Evolutionary conservation across 306 rosid genomes (phyloP).

Genomic region (Crataegus laevigata): DNA sequence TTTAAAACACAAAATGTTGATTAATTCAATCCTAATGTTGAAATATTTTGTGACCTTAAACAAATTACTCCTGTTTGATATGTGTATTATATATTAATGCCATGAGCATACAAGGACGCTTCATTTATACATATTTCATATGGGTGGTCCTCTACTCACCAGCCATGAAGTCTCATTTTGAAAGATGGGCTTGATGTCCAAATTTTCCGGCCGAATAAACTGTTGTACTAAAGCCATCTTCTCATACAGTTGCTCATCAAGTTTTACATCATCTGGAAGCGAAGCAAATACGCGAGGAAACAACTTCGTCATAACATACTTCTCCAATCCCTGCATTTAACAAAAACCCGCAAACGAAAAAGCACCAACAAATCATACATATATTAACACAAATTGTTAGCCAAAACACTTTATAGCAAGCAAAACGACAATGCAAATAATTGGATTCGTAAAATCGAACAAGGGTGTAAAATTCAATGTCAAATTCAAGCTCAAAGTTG

Average conservation of each 20-base stretch:
- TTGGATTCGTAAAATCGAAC: not conserved
- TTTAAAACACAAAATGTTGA: too few species aligned
- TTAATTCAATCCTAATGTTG: too few species aligned
- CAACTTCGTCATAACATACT: slow-evolving; percentile 98
- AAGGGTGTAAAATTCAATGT: not conserved
- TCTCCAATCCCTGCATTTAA: slow-evolving; percentile 87
- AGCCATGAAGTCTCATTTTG: slow-evolving; percentile 96
- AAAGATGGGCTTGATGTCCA: slow-evolving; percentile 74
- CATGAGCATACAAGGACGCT: not conserved
- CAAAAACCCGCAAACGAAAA: slow-evolving; percentile 14
- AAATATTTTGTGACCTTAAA: too few species aligned
- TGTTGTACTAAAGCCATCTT: slow-evolving; percentile 90
- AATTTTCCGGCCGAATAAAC: slow-evolving; percentile 83
- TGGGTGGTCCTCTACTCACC: slow-evolving; percentile 47
- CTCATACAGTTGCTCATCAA: slow-evolving; percentile 67
- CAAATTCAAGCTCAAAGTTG: not conserved
- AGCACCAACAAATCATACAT: slow-evolving; percentile 14
- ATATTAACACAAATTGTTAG: not conserved
- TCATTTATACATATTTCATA: not conserved
- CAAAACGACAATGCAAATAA: not conserved
- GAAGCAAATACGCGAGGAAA: slow-evolving; percentile 93
- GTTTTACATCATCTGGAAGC: slow-evolving; percentile 72
- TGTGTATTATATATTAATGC: not conserved
- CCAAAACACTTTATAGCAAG: not conserved
- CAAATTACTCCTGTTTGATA: not conserved